Base-by-base conservation (phyloP, 2,329 filamentous ascomycete species). In the Epichloe elymi region DNA sequence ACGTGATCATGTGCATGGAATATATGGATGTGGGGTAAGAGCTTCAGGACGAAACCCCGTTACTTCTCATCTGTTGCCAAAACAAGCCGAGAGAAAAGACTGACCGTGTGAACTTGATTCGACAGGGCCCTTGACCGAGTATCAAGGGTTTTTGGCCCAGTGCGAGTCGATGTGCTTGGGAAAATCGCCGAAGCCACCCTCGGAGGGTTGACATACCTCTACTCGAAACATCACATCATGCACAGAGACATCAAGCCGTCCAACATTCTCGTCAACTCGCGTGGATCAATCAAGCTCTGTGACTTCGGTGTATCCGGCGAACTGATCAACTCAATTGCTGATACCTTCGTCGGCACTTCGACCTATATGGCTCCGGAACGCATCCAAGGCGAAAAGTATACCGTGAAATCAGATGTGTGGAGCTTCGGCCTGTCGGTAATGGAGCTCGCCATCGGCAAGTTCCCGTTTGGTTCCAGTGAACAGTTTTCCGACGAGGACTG, bases 1-100 rank as follows among this genome's bases (percentile, higher is more conserved):
- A 98, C 71, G 94, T 98, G 53, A 94, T 97, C 60, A 91, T 98
- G 84, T 98, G 93, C 68, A 98, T 98, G 93, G 93, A 98, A 68
- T 97, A 98, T 66, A 95, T 95, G 88, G 93, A 98, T 69, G 88
- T 91, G 65, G 93, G 93, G 93, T 97, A 78, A 69, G 87, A 23
- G 23, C 73, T n/a, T 19, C 23, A 20, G n/a, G 49, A 33, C 30
- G 30, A 30, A 30, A 30, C 30, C 15, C 30, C 6, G 11, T 17
- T n/a, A 10, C 23, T 11, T 23, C 11, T 5, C 41, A 45, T 38
- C 8, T 12, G 15, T 43, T 19, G 5, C 8, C n/a, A 19, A 23
- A 40, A 20, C 3, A 10, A 40, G 46, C 3, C 19, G 19, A 36
- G 15, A 14, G 33, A 30, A 37, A 15, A 37, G 19, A 50, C 38